Base-by-base conservation (phyloP, 495 filamentous ascomycete species). In the Evansstolkia leycettana region DNA sequence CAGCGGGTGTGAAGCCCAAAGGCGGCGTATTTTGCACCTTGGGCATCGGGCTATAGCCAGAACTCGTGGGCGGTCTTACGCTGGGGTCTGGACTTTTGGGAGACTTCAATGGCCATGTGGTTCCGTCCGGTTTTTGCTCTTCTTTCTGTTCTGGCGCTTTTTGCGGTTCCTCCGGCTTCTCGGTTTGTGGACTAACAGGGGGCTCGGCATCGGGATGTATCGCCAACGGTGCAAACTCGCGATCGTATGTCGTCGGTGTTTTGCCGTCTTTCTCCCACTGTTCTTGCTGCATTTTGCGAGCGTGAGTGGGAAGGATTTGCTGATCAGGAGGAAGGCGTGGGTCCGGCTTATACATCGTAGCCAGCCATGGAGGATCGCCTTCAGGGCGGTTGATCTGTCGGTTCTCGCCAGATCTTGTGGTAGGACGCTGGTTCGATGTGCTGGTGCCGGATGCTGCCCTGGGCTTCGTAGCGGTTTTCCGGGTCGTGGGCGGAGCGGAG, bases 331-430 rank as follows among this genome's bases (percentile, higher is more conserved):
- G 90, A 10, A 98, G 70, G 26, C 86, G 78, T 25, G 90, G 90
- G 53, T 98, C 90, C 2, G 90, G 92, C 48, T 90, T 92, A 55
- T 94, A 98, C 64, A 92, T 90, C 0, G 79, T 79, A 12, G 87
- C 77, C 57, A 95, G 73, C 90, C 92, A 96, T 25, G 92, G 92
- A 6, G 90, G 82, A 34, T 95, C 89, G 11, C 90, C 92, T 61
- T 96, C 92, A 9, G 87, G 89, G 23, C 79, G 74, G 44, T 84
- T 84, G 65, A 77, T 52, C 58, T 66, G 68, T 57, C 66, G 67
- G 50, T 50, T 57, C 61, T 73, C 67, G 57, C 65, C 67, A 60
- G 69, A 66, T 45, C 76, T 67, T 7, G 82, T 82, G 31, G 73
- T 75, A 9, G 81, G 77, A 31, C 78, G 72, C 38, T 71, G 67